These are phyloP conservation scores for Cephalotrichum gorgonifer DNA, from an alignment of 2,329 filamentous ascomycete genomes.

Conservation along the genomic window DNA sequence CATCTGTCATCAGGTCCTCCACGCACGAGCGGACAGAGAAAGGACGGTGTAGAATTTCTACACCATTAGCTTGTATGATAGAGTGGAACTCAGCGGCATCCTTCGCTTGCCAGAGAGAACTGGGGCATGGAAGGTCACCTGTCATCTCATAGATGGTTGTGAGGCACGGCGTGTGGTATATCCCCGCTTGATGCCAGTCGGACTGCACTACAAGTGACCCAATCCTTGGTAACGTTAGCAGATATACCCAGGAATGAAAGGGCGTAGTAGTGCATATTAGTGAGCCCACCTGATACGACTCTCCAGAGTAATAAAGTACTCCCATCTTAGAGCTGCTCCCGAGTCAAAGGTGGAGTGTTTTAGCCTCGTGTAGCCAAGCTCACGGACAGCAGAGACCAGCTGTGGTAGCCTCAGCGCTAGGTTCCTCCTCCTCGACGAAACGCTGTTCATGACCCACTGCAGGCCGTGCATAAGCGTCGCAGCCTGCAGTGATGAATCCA, in stretches of 20 bases:
- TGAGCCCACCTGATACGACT: constrained; percentile 11
- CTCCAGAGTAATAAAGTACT: constrained; percentile 11
- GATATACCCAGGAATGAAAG: background rate
- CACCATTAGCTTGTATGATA: background rate
- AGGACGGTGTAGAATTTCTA: background rate
- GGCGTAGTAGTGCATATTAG: background rate
- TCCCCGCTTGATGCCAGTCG: constrained; percentile 17
- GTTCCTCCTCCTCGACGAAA: background rate
- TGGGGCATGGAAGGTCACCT: constrained; percentile 13
- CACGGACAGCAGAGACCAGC: background rate
- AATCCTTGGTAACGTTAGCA: constrained; percentile 9
- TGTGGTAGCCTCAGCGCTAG: background rate
- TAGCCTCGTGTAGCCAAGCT: background rate
- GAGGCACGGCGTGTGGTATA: constrained; percentile 13
- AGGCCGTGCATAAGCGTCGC: background rate
- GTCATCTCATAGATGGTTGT: constrained; percentile 14
- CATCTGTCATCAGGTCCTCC: constrained; percentile 11
- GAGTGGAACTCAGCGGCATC: constrained; percentile 10
- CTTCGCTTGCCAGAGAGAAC: constrained; percentile 15
- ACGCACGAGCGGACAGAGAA: constrained; percentile 9
- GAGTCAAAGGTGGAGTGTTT: background rate
- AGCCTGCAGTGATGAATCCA: background rate
- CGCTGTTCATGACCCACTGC: background rate
- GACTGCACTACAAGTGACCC: constrained; percentile 13
- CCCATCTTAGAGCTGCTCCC: constrained; percentile 5